Evolutionary conservation across 495 filamentous ascomycete species (phyloP).

Genomic region (Hypoxylon perforatum): DNA sequence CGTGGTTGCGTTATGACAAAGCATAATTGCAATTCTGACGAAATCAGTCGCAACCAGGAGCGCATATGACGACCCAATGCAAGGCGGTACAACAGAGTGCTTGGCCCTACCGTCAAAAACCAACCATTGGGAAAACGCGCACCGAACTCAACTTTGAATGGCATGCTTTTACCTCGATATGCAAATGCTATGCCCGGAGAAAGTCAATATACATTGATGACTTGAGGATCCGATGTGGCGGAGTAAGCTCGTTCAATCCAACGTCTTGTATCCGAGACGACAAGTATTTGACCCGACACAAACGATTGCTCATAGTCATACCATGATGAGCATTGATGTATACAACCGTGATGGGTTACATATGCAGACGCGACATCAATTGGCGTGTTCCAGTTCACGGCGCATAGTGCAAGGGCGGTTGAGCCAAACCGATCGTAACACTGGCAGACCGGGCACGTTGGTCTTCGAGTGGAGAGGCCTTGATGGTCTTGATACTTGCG

Average conservation of each 20-base stretch:
- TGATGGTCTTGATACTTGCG: conserved; percentile 10
- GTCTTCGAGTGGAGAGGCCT: conserved; percentile 23
- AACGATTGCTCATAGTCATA: conserved; percentile 23
- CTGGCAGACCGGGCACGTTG: conserved; percentile 16
- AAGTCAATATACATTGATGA: conserved; percentile 20
- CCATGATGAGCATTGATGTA: conserved; percentile 18
- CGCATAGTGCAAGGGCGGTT: conserved; percentile 28
- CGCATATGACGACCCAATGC: conserved; percentile 30
- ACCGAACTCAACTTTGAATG: conserved; percentile 22
- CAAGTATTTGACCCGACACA: conserved; percentile 15
- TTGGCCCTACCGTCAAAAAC: conserved; percentile 15
- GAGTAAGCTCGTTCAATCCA: conserved; percentile 18
- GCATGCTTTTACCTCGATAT: conserved; percentile 20
- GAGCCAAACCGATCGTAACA: conserved; percentile 29
- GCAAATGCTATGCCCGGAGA: conserved; percentile 24
- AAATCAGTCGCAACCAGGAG: conserved; percentile 35
- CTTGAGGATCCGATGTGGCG: conserved; percentile 14
- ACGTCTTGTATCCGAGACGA: conserved; percentile 24
- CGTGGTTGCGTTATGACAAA: conserved; percentile 25
- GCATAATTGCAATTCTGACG: conserved; percentile 38
- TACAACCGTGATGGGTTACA: conserved; percentile 19
- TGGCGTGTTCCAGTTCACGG: conserved; percentile 16
- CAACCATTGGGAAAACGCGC: conserved; percentile 18
- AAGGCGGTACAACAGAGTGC: conserved; percentile 16
- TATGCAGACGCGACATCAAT: conserved; percentile 16